Conservation (phyloP, 768 basidiomycete species). For the Cytidiella melzeri region DNA sequence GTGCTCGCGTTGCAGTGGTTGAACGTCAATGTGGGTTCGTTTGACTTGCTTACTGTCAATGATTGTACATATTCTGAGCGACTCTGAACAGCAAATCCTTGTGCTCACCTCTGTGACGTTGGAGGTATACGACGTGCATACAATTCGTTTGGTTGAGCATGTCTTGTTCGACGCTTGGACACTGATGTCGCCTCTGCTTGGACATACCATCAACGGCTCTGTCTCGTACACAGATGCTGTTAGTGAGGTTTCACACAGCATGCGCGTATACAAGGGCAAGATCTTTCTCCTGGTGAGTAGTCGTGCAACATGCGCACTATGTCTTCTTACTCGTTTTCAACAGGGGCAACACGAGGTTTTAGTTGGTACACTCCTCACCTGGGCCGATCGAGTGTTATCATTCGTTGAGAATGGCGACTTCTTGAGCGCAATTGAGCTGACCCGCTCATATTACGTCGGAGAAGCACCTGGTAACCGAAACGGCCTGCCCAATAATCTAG, state of each 20-base stretch:
- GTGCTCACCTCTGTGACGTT: conserved; percentile 51
- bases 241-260: conserved; percentile 57
- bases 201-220: conserved; percentile 39
- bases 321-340: neutral
- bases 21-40: conserved; percentile 72
- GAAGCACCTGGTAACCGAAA: conserved; percentile 82
- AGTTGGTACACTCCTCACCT: conserved; percentile 84
- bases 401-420: conserved; percentile 86
- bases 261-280: conserved; percentile 84
- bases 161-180: conserved; percentile 50
- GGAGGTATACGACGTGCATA: conserved; percentile 63
- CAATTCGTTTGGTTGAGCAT: conserved; percentile 54
- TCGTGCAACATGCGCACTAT: neutral
- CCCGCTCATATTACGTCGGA: conserved; percentile 74
- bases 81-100: conserved; percentile 54
- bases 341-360: conserved; percentile 62
- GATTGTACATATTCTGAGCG: neutral
- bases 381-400: conserved; percentile 88
- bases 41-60: conserved; percentile 1
- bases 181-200: conserved; percentile 49
- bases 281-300: conserved; percentile 77
- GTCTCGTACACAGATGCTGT: conserved; percentile 44
- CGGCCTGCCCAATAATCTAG: conserved; percentile 66
- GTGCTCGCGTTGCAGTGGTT: conserved; percentile 83
- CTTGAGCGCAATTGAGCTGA: conserved; percentile 81